Evolutionary conservation across 306 rosid genomes (phyloP).

Genomic region (Hippophae tibetana): DNA sequence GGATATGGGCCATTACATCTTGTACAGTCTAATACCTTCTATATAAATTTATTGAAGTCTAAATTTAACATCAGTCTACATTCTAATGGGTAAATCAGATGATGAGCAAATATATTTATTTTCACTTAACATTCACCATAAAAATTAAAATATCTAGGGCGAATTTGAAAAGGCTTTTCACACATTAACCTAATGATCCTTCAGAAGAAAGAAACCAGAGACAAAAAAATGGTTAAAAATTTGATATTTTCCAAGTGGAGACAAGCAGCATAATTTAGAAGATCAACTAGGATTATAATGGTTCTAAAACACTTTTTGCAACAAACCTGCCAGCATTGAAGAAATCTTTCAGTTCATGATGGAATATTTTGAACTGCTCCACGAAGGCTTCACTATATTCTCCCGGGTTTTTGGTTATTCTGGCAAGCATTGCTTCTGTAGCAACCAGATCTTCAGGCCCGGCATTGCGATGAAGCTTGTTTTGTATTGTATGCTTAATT

Average conservation of each 20-base stretch:
- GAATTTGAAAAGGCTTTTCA: too few relatives aligned
- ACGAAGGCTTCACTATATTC: constrained; percentile 72
- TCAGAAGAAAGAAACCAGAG: constrained; percentile 1
- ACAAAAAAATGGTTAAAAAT: not conserved
- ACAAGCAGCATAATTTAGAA: not conserved
- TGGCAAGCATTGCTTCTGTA: constrained; percentile 92
- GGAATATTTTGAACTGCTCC: constrained; percentile 87
- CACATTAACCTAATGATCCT: too few relatives aligned
- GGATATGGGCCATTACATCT: too few relatives aligned
- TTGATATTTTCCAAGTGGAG: not conserved
- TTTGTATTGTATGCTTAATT: constrained; percentile 95
- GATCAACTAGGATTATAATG: constrained; percentile 1
- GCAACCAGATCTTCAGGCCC: constrained; percentile 98
- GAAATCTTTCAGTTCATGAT: constrained; percentile 90
- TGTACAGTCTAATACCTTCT: too few relatives aligned
- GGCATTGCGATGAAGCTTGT: constrained; percentile 97
- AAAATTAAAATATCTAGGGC: too few relatives aligned
- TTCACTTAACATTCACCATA: too few relatives aligned
- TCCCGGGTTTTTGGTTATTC: constrained; percentile 69
- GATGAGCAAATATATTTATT: too few relatives aligned
- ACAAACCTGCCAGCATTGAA: constrained; percentile 98
- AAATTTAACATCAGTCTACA: too few relatives aligned
- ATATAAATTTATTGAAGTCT: too few relatives aligned
- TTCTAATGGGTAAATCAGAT: too few relatives aligned
- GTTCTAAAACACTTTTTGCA: constrained; percentile 9